phyloP scores from a whole-genome alignment of 352 stramenopile species.

The Globisporangium polare region DNA sequence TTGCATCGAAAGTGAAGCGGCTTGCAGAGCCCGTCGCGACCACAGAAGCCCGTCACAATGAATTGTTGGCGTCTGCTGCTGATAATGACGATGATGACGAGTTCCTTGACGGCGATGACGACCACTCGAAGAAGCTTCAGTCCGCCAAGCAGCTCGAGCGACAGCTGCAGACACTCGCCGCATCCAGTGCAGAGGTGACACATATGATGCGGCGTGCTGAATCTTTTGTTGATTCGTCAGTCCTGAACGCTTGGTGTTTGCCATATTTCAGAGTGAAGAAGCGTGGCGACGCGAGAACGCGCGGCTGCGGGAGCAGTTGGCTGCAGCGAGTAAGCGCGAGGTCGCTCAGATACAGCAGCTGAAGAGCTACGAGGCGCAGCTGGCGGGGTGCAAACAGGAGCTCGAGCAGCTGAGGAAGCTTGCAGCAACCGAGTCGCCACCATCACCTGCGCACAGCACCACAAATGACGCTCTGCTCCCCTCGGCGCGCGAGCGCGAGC shows the following conservation, averaged over 20 bases:
- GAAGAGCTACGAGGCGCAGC: conserved; percentile 4
- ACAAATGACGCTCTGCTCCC: not conserved
- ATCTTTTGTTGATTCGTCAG: too few species aligned
- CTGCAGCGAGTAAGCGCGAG: conserved; percentile 10
- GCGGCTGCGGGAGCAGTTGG: conserved; percentile 18
- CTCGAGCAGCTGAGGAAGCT: conserved; percentile 12
- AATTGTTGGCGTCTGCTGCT: not conserved
- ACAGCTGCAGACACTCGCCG: conserved; percentile 1
- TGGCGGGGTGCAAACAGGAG: conserved; percentile 4
- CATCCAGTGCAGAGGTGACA: conserved; percentile 7
- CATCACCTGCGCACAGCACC: not conserved
- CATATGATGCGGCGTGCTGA: not conserved
- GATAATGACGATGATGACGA: not conserved
- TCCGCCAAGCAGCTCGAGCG: not conserved
- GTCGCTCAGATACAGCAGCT: conserved; percentile 9
- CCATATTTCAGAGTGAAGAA: conserved; percentile 16
- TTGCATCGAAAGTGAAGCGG: conserved; percentile 3
- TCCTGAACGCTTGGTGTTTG: not conserved
- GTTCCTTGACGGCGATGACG: conserved; percentile 1
- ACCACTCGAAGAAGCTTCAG: not conserved
- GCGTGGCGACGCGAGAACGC: conserved; percentile 29
- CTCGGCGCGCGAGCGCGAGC: conserved; percentile 14
- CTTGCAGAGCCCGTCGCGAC: conserved; percentile 1
- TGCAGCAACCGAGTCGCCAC: not conserved
- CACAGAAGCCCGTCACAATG: not conserved